Conservation (phyloP, 805 yeast genomes). For the Schizosaccharomyces osmophilus region DNA sequence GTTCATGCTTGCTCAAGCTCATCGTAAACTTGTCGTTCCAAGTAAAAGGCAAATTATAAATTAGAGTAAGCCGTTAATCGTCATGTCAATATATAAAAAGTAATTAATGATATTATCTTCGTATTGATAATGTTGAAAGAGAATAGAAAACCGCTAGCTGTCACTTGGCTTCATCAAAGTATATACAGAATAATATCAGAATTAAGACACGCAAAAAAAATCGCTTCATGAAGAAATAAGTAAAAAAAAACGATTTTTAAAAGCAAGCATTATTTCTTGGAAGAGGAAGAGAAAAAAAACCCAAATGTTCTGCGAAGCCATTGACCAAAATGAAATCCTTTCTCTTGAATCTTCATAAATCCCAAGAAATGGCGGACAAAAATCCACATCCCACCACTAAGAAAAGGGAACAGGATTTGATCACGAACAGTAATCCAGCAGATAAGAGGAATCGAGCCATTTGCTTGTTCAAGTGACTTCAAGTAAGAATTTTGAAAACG, state of each 20-base stretch:
- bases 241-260: background rate
- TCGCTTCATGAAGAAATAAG: too few relatives aligned
- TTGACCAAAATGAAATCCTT: background rate
- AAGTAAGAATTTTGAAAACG: background rate
- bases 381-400: background rate
- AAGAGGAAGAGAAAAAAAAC: background rate
- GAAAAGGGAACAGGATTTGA: background rate
- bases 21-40: too few relatives aligned
- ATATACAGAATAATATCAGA: too few relatives aligned
- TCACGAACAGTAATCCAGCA: background rate
- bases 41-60: too few relatives aligned
- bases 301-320: background rate
- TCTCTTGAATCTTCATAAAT: background rate
- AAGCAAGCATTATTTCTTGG: background rate
- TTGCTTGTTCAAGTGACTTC: background rate
- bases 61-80: too few relatives aligned
- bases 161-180: too few relatives aligned
- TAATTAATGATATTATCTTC: too few relatives aligned
- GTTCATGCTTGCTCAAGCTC: too few relatives aligned
- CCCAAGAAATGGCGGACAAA: background rate
- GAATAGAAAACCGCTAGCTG: too few relatives aligned
- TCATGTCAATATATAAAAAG: too few relatives aligned
- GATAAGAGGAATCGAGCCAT: background rate
- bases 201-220: too few relatives aligned
- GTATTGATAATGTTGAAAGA: too few relatives aligned